Base-by-base conservation (phyloP, 192 early-diverging fungal genomes). In the Phlyctochytrium bullatum region DNA sequence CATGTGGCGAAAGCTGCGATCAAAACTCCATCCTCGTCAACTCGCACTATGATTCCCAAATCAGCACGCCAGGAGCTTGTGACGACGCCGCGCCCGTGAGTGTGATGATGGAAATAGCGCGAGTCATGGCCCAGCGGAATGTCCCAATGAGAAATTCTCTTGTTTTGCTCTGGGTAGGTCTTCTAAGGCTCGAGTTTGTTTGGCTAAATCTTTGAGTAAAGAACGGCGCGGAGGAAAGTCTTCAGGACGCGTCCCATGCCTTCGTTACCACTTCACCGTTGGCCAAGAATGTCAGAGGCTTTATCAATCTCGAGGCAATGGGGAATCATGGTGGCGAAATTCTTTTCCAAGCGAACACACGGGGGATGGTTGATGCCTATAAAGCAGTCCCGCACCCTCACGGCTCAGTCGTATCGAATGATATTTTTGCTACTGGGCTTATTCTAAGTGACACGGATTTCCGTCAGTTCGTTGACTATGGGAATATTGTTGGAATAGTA, bases 291-390 rank as follows among this genome's bases (percentile, higher is more conserved):
- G 78, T 90, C 51, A 76, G 79, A 27, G 78, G 84, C 0, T 86
- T 92, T 2, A 76, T 92, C n/a, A 92, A 92, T 54, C 75, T 92
- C n/a, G 90, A 92, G 63, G 87, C 86, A 0, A 88, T 86, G 72
- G 90, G 90, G 29, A 81, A 85, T 2, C 75, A 71, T 17, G 90
- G 90, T 1, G 72, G 75, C 64, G 67, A 88, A 64, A 84, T 90
- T 65, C 66, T 92, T 24, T 92, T 92, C 72, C 90, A 92, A 70
- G 88, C 87, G 59, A 92, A 90, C 60, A 86, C 88, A 14, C 63
- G 69, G 30, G 71, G 74, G 25, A 84, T 90, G 83, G 77, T 90
- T 33, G 80, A 90, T n/a, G 57, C 24, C 23, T 90, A 90, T 57
- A 62, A 72, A 17, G 67, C 69, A 14, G 88, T 79, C 0, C 86